Base-by-base conservation (phyloP, 805 yeast genomes). In the Kluyveromyces siamensis region DNA sequence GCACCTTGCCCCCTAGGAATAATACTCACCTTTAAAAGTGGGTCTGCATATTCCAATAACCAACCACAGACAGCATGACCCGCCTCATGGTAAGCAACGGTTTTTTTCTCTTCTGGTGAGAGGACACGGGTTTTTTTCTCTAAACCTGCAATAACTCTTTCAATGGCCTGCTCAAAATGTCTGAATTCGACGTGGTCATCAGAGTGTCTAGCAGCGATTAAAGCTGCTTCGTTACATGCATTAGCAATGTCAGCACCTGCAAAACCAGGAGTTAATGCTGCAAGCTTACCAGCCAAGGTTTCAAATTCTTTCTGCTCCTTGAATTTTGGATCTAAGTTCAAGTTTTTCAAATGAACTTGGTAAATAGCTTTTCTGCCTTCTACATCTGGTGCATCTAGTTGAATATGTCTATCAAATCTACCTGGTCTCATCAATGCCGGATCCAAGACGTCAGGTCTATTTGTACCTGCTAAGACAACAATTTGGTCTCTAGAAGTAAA, bases 41-140 rank as follows among this genome's bases (percentile, higher is more conserved):
- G 99, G 63, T 91, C 96, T 2, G 98, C 96, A 66, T 77, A 77
- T 66, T 86, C 79, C 60, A 93, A 75, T 62, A 73, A 89, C 99
- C 99, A 93, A 11, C 99, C 99, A 67, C 98, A 90, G 52, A 93
- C 80, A 10, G 99, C 99, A 69, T 95, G 99, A 4, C 99, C 99
- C 2, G 99, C 99, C 68, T 93, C 99, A 65, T 95, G 99, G 61
- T 85, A 93, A 0, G 99, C 99, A 49, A 95, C 96, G 27, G 88
- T 81, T 53, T 74, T 80, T 69, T 89, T 87, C 63, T 95, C 98
- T 51, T 84, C 90, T 1, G 88, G 84, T 2, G 88, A 80, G 52
- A 95, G 73, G 13, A 93, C 77, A 60, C 84, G 83, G 14, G 90
- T 78, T 68, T 88, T 91, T 74, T 87, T 87, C 67, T 91, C 98